Conservation (phyloP, 2,329 filamentous ascomycete species). For the Metarhizium sp. region DNA sequence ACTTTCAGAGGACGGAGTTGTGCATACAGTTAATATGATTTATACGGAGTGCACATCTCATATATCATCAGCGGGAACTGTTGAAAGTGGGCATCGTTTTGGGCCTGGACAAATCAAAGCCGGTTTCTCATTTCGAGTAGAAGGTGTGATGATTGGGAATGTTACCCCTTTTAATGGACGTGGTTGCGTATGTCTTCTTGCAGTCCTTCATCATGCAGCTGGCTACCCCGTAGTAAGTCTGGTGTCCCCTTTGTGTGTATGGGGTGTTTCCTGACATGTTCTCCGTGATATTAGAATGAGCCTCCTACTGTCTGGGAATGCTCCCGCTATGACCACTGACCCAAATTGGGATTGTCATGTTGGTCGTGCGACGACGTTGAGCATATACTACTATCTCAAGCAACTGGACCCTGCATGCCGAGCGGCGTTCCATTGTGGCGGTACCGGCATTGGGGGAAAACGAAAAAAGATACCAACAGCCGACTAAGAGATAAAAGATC, state of each 20-base stretch:
- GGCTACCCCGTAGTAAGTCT: not conserved
- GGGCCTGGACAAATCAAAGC: not conserved
- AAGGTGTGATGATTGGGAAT: not conserved
- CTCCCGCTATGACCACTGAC: not conserved
- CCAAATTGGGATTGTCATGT: not conserved
- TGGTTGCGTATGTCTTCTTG: not conserved
- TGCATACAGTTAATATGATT: not conserved
- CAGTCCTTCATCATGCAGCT: not conserved
- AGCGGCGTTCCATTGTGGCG: not conserved
- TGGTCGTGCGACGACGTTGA: not conserved
- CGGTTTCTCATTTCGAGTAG: not conserved
- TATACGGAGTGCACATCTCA: not conserved
- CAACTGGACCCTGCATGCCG: not conserved
- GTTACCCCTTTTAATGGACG: not conserved
- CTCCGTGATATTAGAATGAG: not conserved
- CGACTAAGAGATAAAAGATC: not conserved
- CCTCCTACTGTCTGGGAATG: not conserved
- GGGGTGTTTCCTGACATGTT: not conserved
- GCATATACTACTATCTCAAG: not conserved
- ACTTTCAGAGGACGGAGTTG: not conserved
- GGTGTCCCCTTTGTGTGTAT: conserved; percentile 1
- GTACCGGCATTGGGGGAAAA: not conserved
- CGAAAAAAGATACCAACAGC: not conserved
- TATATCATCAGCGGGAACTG: not conserved
- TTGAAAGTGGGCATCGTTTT: not conserved